phyloP scores from a whole-genome alignment of 176 grass and related monocot genomes.

The Urochloa ruziziensis region DNA sequence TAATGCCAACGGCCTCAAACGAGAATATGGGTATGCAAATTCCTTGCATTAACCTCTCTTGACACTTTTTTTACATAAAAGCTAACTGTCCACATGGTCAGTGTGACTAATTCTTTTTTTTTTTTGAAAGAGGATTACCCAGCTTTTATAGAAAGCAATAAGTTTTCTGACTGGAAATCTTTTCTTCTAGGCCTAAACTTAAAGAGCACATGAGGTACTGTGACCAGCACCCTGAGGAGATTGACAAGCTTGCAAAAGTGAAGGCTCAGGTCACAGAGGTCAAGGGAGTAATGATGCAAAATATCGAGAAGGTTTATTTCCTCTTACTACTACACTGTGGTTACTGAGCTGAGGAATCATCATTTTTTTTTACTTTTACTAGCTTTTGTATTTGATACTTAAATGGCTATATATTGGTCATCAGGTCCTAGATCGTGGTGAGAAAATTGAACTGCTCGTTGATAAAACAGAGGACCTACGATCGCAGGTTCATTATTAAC shows the following conservation, averaged over 20 bases:
- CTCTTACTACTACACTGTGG: not conserved
- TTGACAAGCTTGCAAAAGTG: slow-evolving; percentile 84
- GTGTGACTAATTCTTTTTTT: not conserved
- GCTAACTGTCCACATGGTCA: not conserved
- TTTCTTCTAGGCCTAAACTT: slow-evolving; percentile 61
- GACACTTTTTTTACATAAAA: not conserved
- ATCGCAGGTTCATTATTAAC: slow-evolving; percentile 64
- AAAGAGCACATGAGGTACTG: slow-evolving; percentile 91
- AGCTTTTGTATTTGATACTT: not conserved
- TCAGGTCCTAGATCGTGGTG: slow-evolving; percentile 81
- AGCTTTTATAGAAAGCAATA: too few species aligned
- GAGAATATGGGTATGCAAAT: slow-evolving; percentile 71
- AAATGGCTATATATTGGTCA: not conserved
- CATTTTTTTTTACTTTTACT: not conserved
- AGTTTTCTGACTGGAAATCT: not conserved
- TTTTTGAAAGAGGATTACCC: too few species aligned
- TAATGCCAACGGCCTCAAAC: slow-evolving; percentile 64
- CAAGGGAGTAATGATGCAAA: slow-evolving; percentile 97
- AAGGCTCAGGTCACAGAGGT: slow-evolving; percentile 94
- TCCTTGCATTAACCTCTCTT: not conserved
- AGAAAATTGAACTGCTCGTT: slow-evolving; percentile 87
- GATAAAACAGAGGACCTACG: slow-evolving; percentile 90
- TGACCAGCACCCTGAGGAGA: slow-evolving; percentile 77
- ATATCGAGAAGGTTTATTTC: slow-evolving; percentile 69
- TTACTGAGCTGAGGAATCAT: not conserved